These are phyloP conservation scores for Ophiostoma tasmaniense DNA, from an alignment of 2,329 filamentous ascomycete genomes.

Conservation along the genomic window DNA sequence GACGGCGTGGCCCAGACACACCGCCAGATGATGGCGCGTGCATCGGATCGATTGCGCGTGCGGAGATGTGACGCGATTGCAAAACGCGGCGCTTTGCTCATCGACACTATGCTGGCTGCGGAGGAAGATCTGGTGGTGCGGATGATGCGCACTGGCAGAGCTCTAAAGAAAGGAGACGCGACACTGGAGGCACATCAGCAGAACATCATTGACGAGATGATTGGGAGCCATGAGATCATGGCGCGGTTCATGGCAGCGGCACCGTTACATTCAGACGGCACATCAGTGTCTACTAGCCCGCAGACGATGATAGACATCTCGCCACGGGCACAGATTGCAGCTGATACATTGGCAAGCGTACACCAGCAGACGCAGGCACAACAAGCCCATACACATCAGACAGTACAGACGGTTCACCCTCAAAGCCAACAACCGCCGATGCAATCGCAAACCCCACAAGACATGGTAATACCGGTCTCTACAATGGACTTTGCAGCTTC, in stretches of 20 bases:
- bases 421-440: neutral
- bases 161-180: neutral
- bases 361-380: neutral
- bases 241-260: neutral
- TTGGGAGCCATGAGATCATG: neutral
- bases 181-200: neutral
- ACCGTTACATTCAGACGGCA: neutral
- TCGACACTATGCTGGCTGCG: slow-evolving; percentile 20
- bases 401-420: neutral
- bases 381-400: neutral
- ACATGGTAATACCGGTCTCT: neutral
- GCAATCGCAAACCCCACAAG: neutral
- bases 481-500: neutral
- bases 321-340: neutral
- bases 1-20: slow-evolving; percentile 17
- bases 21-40: slow-evolving; percentile 18
- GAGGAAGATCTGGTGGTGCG: slow-evolving; percentile 21
- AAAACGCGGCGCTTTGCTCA: slow-evolving; percentile 18
- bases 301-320: neutral
- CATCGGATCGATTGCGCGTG: slow-evolving; percentile 16
- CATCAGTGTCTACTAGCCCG: neutral
- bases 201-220: neutral
- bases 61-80: slow-evolving; percentile 7
- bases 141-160: slow-evolving; percentile 17
- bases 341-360: neutral